phyloP scores from a whole-genome alignment of 176 grass and related monocot genomes.

The Triticum timopheevii region DNA sequence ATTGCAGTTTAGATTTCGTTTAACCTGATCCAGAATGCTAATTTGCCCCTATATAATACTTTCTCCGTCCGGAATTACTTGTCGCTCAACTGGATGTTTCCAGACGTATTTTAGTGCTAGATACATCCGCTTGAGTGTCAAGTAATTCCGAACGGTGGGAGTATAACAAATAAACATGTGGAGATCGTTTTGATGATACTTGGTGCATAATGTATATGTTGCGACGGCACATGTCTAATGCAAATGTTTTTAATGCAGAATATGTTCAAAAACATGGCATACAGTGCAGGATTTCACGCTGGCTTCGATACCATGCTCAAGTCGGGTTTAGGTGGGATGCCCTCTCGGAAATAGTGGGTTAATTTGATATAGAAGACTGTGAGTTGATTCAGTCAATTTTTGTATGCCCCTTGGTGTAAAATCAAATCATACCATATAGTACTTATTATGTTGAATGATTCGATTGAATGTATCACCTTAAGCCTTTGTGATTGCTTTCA shows the following conservation, averaged over 20 bases:
- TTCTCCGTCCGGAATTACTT: no score
- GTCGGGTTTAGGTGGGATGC: conserved; percentile 22
- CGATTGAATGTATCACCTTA: neutral
- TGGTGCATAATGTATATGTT: neutral
- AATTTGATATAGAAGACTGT: neutral
- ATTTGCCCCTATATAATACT: neutral
- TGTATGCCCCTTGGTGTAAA: neutral
- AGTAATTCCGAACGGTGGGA: no score
- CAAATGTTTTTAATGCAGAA: conserved; percentile 52
- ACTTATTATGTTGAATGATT: neutral
- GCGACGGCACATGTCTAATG: neutral
- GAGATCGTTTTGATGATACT: neutral
- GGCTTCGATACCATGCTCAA: conserved; percentile 53
- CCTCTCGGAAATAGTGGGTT: conserved; percentile 35
- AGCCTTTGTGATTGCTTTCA: neutral
- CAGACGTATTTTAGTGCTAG: no score
- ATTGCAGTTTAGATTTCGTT: neutral
- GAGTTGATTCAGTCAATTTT: conserved; percentile 4
- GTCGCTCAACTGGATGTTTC: no score
- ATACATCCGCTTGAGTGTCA: no score
- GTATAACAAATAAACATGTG: neutral
- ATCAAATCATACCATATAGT: neutral
- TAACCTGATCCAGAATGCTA: neutral
- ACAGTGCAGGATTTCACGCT: conserved; percentile 57
- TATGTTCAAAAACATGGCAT: conserved; percentile 58